Conservation (phyloP, 2,329 filamentous ascomycete genomes). For the Phyllosticta citriasiana region DNA sequence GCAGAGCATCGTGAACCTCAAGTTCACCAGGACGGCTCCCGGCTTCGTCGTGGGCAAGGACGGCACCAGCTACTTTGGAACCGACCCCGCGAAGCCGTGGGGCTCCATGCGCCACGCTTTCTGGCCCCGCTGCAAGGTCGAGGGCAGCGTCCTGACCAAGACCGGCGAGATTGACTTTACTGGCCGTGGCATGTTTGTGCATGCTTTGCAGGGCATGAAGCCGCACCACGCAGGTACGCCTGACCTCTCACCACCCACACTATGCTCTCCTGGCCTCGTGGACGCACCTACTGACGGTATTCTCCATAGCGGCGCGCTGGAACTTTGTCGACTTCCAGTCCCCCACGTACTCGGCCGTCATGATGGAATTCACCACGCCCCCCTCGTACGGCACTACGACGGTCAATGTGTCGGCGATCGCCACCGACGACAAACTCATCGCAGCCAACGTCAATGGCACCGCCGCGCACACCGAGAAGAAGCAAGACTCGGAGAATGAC, state of each 20-base stretch:
- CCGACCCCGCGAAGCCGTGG: conserved; percentile 79
- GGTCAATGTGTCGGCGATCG: conserved; percentile 74
- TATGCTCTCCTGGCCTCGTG: not conserved
- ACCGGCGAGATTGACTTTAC: conserved; percentile 73
- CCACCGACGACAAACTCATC: conserved; percentile 71
- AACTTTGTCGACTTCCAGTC: conserved; percentile 91
- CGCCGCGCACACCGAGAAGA: conserved; percentile 58
- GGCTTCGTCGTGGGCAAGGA: conserved; percentile 79
- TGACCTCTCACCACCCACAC: not conserved
- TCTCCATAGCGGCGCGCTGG: conserved; percentile 60
- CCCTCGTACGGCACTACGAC: conserved; percentile 80
- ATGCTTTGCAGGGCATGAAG: conserved; percentile 96
- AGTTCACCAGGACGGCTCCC: conserved; percentile 62
- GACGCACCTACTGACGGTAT: not conserved
- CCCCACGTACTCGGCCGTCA: conserved; percentile 70
- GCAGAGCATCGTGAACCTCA: conserved; percentile 74
- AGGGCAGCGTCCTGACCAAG: conserved; percentile 76
- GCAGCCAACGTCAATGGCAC: conserved; percentile 57
- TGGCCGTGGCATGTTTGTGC: conserved; percentile 68
- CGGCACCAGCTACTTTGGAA: conserved; percentile 77
- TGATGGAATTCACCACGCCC: conserved; percentile 96
- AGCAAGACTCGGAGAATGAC: conserved; percentile 65
- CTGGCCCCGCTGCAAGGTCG: conserved; percentile 77
- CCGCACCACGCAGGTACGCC: conserved; percentile 76
- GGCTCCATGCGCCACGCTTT: conserved; percentile 86